Evolutionary conservation across 768 basidiomycete genomes (phyloP).

Genomic region (Phylloporus rhodoxanthus): DNA sequence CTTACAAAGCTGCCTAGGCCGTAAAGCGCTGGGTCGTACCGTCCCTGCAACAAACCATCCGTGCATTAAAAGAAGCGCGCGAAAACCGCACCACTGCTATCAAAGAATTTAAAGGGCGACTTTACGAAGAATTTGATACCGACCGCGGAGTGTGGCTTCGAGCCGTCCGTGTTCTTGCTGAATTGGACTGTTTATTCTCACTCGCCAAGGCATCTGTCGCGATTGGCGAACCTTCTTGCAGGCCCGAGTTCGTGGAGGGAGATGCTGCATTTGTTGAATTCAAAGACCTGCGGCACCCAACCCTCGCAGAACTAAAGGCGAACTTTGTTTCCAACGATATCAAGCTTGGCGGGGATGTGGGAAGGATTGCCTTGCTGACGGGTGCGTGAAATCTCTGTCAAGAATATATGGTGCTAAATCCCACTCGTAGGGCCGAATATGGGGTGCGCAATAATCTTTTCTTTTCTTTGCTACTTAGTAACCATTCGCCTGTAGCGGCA

Average conservation of each 20-base stretch:
- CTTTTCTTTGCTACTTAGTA: not conserved
- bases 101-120: conserved; percentile 74
- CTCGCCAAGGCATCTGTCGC: conserved; percentile 85
- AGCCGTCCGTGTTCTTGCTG: conserved; percentile 80
- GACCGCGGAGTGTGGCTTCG: conserved; percentile 79
- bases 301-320: conserved; percentile 58
- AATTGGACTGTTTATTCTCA: conserved; percentile 94
- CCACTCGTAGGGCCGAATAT: conserved; percentile 65
- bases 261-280: conserved; percentile 83
- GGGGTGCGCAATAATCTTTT: conserved; percentile 50
- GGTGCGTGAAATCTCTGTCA: conserved; percentile 41
- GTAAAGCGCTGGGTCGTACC: conserved; percentile 74
- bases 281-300: conserved; percentile 84
- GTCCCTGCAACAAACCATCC: conserved; percentile 62
- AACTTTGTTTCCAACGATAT: conserved; percentile 94
- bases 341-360: conserved; percentile 68
- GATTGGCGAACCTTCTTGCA: conserved; percentile 89
- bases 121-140: conserved; percentile 76
- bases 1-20: conserved; percentile 38
- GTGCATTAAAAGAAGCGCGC: conserved; percentile 86
- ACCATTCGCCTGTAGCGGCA: conserved; percentile 45
- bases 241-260: conserved; percentile 81
- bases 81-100: conserved; percentile 78
- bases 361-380: conserved; percentile 80
- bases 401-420: not conserved